Evolutionary conservation across 2,329 filamentous ascomycete species (phyloP).

Genomic region (Mycocentrospora acerina): DNA sequence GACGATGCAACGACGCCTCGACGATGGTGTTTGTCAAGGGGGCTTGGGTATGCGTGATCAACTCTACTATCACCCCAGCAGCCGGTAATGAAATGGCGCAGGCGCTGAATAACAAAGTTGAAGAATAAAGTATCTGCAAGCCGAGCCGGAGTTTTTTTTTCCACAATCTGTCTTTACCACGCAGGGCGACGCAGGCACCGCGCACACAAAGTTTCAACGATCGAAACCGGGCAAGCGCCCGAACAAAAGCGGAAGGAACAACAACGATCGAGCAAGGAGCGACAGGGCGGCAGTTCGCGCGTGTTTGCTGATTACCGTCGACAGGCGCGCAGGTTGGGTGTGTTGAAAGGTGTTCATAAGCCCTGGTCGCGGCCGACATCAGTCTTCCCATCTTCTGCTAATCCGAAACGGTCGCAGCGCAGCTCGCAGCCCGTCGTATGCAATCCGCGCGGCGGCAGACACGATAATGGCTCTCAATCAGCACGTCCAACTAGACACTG

Average conservation of each 20-base stretch:
- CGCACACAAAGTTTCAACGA: slow-evolving; percentile 12
- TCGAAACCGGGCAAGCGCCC: slow-evolving; percentile 7
- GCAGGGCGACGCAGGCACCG: neutral
- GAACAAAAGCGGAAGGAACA: slow-evolving; percentile 11
- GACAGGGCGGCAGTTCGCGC: slow-evolving; percentile 14
- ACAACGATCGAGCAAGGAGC: slow-evolving; percentile 15
- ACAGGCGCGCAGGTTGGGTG: slow-evolving; percentile 18
- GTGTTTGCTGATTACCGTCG: slow-evolving; percentile 7
- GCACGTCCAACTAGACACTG: slow-evolving; percentile 27
- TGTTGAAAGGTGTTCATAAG: slow-evolving; percentile 34
- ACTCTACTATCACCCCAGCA: neutral
- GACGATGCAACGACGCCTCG: slow-evolving; percentile 1
- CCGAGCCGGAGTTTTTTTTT: neutral
- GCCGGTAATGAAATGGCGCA: no score
- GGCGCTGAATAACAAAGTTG: no score
- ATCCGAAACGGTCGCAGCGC: slow-evolving; percentile 33
- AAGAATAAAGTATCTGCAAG: no score
- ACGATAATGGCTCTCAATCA: slow-evolving; percentile 34
- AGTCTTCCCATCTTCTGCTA: slow-evolving; percentile 21
- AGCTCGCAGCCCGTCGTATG: slow-evolving; percentile 13
- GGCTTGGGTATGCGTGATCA: no score
- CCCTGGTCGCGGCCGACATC: slow-evolving; percentile 14
- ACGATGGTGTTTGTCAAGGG: slow-evolving; percentile 3
- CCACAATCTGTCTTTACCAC: neutral
- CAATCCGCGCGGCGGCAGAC: slow-evolving; percentile 24